phyloP scores from a whole-genome alignment of 371 early-diverging fungal species.

The Mucor ambiguus region DNA sequence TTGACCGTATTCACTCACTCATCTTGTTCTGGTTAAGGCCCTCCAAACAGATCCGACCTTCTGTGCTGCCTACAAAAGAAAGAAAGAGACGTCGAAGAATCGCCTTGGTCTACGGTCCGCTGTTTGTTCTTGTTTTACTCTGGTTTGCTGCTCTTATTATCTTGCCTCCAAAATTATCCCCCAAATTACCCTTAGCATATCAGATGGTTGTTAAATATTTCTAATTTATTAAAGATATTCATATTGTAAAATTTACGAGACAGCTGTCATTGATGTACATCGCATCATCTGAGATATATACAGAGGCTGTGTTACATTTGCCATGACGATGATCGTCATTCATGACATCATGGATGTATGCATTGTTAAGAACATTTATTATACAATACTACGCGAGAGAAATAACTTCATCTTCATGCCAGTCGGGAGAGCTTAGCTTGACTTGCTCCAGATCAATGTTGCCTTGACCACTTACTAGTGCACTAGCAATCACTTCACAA shows the following conservation, averaged over 20 bases:
- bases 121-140: slow-evolving; percentile 23
- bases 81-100: slow-evolving; percentile 18
- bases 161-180: slow-evolving; percentile 23
- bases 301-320: background rate
- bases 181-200: slow-evolving; percentile 20
- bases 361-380: background rate
- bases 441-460: slow-evolving; percentile 20
- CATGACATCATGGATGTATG: background rate
- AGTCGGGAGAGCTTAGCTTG: slow-evolving; percentile 22
- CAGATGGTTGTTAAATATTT: slow-evolving; percentile 19
- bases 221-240: slow-evolving; percentile 3
- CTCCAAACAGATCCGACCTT: slow-evolving; percentile 31
- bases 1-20: slow-evolving; percentile 79
- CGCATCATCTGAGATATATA: no score
- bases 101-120: slow-evolving; percentile 16
- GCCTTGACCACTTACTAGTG: slow-evolving; percentile 26
- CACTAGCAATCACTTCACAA: slow-evolving; percentile 31
- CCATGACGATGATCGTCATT: background rate
- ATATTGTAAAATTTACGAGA: background rate
- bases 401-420: slow-evolving; percentile 24
- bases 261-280: background rate
- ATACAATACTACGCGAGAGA: slow-evolving; percentile 4
- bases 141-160: slow-evolving; percentile 25
- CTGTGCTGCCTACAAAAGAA: slow-evolving; percentile 31
- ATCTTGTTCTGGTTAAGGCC: slow-evolving; percentile 85